Base-by-base conservation (phyloP, 2,329 filamentous ascomycete species). In the Nemania serpens region DNA sequence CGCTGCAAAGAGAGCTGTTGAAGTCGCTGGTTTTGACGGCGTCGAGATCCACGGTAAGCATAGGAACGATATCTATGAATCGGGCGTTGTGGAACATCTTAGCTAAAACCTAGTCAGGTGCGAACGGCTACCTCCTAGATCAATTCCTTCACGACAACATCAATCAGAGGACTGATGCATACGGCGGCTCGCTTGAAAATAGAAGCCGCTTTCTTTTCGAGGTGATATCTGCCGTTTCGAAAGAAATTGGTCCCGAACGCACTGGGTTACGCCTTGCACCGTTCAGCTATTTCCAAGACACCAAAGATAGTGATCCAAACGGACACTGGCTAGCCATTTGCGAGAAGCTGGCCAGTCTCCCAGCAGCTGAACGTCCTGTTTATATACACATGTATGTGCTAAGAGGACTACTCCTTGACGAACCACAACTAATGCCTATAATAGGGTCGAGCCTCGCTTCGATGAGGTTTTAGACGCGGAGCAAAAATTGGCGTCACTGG, bases 21-120 rank as follows among this genome's bases (percentile, higher is more conserved):
- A 81, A 47, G 18, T 39, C 22, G 85, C 84, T 1, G 90, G 90
- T 0, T 88, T 89, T 43, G 89, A 91, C 69, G 68, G 70, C 1
- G 68, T 72, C 0, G 88, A 91, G 64, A 73, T 77, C 42, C 76
- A 80, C 61, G 2, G 76, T 75, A 20, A 68, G 73, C 46, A 54
- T 46, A 37, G 59, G 45, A 7, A 29, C 57, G 53, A 15, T 54
- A 10, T 13, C 7, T 39, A 12, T 39, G 5, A n/a, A n/a, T 9
- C 4, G 22, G 5, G 29, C 17, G 22, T 13, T 6, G n/a, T 29
- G 9, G 13, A 20, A n/a, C 18, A 37, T 15, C 5, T 45, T 20
- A 50, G n/a, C 58, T 52, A 12, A 33, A 1, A 59, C 25, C 22
- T 52, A 55, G 33, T 43, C 50, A 70, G 76, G 68, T 3, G 81